These are phyloP conservation scores for Alopecurus myosuroides DNA, from an alignment of 176 grass and related monocot species.

Conservation along the genomic window DNA sequence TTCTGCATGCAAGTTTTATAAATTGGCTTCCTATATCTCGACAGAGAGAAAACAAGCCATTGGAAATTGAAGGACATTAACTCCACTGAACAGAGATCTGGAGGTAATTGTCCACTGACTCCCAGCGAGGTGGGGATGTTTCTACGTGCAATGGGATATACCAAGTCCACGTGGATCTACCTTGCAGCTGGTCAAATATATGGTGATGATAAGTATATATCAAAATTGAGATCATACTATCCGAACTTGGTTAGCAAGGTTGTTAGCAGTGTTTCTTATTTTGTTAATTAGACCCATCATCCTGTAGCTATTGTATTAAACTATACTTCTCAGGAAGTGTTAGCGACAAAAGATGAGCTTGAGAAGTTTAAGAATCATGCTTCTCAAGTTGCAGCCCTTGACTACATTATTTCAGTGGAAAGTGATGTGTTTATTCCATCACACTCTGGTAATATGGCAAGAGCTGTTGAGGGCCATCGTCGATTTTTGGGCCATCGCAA, in stretches of 20 bases:
- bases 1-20: constrained; percentile 7
- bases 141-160: constrained; percentile 69
- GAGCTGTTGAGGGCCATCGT: constrained; percentile 90
- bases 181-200: constrained; percentile 94
- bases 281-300: not conserved
- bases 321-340: constrained; percentile 51
- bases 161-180: constrained; percentile 86
- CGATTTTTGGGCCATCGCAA: constrained; percentile 84
- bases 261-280: constrained; percentile 5
- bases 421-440: constrained; percentile 92
- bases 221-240: constrained; percentile 66
- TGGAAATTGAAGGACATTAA: constrained; percentile 97
- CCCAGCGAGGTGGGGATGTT: constrained; percentile 84
- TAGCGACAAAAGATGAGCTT: constrained; percentile 71
- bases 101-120: constrained; percentile 85
- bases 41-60: constrained; percentile 82
- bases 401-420: constrained; percentile 96
- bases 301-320: not conserved
- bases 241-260: constrained; percentile 97
- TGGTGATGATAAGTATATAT: constrained; percentile 82
- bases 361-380: constrained; percentile 58
- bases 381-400: constrained; percentile 79
- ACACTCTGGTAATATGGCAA: constrained; percentile 92
- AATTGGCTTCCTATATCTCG: constrained; percentile 17
- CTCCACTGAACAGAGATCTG: constrained; percentile 71